These are phyloP conservation scores for Coriaria nepalensis DNA, from an alignment of 306 rosid species.

Conservation along the genomic window DNA sequence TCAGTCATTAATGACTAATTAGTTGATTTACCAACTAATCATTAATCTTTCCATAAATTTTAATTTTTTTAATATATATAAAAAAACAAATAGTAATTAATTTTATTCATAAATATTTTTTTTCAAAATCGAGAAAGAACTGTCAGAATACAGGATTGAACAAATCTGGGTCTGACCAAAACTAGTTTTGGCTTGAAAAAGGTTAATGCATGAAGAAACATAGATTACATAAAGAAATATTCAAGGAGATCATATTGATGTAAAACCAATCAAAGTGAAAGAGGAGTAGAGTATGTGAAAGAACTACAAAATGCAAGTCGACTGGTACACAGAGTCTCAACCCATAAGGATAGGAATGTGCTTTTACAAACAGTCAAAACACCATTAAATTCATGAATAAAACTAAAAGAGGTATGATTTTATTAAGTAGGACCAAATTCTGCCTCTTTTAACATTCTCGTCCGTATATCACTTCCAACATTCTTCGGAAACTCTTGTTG, in stretches of 20 bases:
- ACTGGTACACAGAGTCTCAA: constrained; percentile 7
- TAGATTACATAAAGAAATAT: no score
- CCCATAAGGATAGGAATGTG: constrained; percentile 10
- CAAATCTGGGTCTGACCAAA: no score
- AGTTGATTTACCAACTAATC: no score
- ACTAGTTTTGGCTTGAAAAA: no score
- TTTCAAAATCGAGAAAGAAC: no score
- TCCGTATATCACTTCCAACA: constrained; percentile 16
- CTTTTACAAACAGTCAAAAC: constrained; percentile 30
- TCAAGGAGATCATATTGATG: neutral
- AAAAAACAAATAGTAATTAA: no score
- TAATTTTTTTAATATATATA: no score
- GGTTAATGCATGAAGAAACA: no score
- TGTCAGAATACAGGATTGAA: no score
- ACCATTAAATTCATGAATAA: constrained; percentile 26
- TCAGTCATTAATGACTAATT: no score
- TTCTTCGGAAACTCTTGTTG: constrained; percentile 5
- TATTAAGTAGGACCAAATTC: constrained; percentile 13
- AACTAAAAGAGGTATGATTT: constrained; percentile 16
- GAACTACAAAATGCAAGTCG: constrained; percentile 1
- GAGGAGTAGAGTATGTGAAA: constrained; percentile 6
- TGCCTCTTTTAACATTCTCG: constrained; percentile 22
- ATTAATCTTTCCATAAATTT: no score
- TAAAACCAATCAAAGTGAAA: neutral
- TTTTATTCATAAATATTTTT: no score